Conservation (phyloP, 768 basidiomycete genomes). For the Lentinula sp. region DNA sequence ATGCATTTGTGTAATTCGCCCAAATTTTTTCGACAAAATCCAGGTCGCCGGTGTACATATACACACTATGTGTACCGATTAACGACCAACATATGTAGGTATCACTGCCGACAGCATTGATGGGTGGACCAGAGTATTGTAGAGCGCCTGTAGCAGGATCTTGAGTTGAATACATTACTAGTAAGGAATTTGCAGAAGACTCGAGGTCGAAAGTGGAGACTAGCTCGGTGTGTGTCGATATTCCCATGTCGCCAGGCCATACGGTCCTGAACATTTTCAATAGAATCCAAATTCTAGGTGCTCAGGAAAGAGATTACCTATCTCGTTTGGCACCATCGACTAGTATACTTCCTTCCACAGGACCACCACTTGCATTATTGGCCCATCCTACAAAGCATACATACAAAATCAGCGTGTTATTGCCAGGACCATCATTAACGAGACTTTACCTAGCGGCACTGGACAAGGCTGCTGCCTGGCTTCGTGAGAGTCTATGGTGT, state of each 20-base stretch:
- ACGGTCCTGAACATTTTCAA: slow-evolving; percentile 14
- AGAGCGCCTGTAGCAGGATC: slow-evolving; percentile 38
- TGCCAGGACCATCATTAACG: not conserved
- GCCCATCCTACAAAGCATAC: slow-evolving; percentile 29
- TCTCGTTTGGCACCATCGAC: slow-evolving; percentile 52
- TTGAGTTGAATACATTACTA: slow-evolving; percentile 43
- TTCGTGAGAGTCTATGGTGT: slow-evolving; percentile 36
- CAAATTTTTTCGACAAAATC: slow-evolving; percentile 36
- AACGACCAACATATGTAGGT: slow-evolving; percentile 49
- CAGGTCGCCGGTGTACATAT: slow-evolving; percentile 41
- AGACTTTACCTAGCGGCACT: slow-evolving; percentile 10
- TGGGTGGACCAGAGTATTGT: slow-evolving; percentile 36
- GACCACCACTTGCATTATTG: slow-evolving; percentile 42
- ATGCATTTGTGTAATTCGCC: slow-evolving; percentile 23
- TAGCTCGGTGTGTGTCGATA: slow-evolving; percentile 31
- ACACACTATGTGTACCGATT: slow-evolving; percentile 35
- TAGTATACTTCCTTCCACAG: slow-evolving; percentile 42
- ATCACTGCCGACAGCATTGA: slow-evolving; percentile 29
- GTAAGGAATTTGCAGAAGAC: slow-evolving; percentile 38
- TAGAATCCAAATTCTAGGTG: not conserved
- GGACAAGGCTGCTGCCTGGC: slow-evolving; percentile 28
- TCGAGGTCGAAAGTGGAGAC: slow-evolving; percentile 27
- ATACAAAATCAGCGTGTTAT: not conserved
- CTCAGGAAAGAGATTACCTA: slow-evolving; percentile 22
- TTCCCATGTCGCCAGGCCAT: slow-evolving; percentile 33